A percentile compares a stretch with the other conserved stretches of the same genome.
Conservation (phyloP, 768 basidiomycete species). For the Trametes coccinea region DNA sequence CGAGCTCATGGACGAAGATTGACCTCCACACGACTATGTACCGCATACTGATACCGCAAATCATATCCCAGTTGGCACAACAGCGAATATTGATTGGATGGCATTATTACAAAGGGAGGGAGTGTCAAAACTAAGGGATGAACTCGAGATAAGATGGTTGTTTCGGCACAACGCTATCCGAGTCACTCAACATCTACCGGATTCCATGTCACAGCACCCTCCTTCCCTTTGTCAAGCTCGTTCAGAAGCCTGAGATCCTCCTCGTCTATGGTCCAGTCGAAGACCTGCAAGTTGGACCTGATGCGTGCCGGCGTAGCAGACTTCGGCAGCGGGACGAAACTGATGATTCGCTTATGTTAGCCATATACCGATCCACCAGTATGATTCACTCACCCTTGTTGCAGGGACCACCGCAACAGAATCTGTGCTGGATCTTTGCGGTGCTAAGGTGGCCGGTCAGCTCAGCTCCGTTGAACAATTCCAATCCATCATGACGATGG, state of each 20-base stretch:
- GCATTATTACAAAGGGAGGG: too few species aligned
- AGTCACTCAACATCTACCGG: constrained; percentile 36
- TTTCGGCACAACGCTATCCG: background rate
- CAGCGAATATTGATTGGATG: background rate
- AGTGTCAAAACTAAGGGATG: too few species aligned
- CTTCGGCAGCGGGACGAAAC: constrained; percentile 52
- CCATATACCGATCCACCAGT: background rate
- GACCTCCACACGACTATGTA: background rate
- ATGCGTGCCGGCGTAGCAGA: constrained; percentile 46
- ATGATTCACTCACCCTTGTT: constrained; percentile 58
- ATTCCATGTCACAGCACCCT: constrained; percentile 51
- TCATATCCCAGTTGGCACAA: background rate
- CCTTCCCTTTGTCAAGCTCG: constrained; percentile 44
- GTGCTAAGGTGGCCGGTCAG: constrained; percentile 31
- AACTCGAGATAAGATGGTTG: too few species aligned
- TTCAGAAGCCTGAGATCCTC: constrained; percentile 47
- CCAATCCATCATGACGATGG: background rate
- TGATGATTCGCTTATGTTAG: constrained; percentile 13
- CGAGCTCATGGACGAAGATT: constrained; percentile 46
- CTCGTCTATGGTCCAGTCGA: constrained; percentile 44
- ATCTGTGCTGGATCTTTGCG: constrained; percentile 71
- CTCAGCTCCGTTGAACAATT: background rate
- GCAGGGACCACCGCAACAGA: constrained; percentile 88
- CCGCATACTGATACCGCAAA: background rate
- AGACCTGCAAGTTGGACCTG: constrained; percentile 45